Conservation (phyloP, 2,329 filamentous ascomycete genomes). For the Gaeumannomyces tritici region DNA sequence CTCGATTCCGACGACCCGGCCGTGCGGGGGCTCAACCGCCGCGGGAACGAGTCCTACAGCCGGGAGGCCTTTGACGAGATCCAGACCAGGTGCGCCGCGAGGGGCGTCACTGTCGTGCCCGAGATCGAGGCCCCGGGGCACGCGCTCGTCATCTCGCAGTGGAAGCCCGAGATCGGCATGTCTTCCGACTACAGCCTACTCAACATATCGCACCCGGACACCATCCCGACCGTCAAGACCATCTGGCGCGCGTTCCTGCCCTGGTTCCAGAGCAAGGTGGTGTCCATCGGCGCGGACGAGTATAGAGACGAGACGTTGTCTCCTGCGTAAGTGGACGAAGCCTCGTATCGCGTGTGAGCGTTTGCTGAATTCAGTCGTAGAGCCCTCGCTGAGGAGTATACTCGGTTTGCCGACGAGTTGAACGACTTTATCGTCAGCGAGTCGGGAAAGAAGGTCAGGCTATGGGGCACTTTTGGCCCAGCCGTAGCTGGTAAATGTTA, state of each 20-base stretch:
- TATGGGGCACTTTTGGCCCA: conserved; percentile 48
- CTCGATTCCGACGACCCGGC: conserved; percentile 37
- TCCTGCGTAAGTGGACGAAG: not conserved
- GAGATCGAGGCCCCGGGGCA: conserved; percentile 53
- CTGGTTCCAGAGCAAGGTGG: conserved; percentile 46
- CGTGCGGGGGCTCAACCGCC: conserved; percentile 37
- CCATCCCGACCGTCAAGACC: conserved; percentile 39
- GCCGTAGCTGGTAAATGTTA: conserved; percentile 12
- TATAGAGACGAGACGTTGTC: conserved; percentile 22
- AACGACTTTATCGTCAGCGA: conserved; percentile 28
- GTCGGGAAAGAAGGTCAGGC: conserved; percentile 35
- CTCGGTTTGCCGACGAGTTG: conserved; percentile 42
- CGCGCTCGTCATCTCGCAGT: conserved; percentile 45
- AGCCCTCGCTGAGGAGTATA: conserved; percentile 37
- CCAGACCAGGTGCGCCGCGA: conserved; percentile 38
- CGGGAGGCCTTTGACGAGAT: conserved; percentile 39
- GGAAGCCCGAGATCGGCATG: conserved; percentile 46
- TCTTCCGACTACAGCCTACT: conserved; percentile 36
- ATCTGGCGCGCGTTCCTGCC: conserved; percentile 44
- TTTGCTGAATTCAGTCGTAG: conserved; percentile 4
- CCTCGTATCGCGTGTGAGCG: not conserved
- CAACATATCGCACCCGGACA: conserved; percentile 44
- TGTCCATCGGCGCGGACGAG: conserved; percentile 48
- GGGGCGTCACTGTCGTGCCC: conserved; percentile 48
- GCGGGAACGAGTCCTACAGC: conserved; percentile 45